Percentiles rank a stretch among this genome's conserved stretches.
Evolutionary conservation across 768 basidiomycete species (phyloP).

Genomic region (Suillus subaureus): DNA sequence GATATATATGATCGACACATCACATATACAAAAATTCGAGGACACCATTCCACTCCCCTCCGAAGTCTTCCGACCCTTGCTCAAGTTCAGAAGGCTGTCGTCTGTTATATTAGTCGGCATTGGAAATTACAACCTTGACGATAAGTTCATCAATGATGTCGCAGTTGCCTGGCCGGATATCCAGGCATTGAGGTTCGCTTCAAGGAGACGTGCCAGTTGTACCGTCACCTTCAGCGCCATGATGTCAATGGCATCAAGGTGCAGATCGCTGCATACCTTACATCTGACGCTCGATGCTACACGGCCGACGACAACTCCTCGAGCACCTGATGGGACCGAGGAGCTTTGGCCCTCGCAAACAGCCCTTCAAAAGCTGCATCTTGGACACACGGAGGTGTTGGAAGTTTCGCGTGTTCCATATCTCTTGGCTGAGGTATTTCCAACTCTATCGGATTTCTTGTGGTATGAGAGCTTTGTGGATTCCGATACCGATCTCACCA

Average conservation of each 20-base stretch:
- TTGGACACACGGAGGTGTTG: background rate
- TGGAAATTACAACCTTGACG: background rate
- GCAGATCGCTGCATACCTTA: background rate
- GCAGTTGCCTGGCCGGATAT: background rate
- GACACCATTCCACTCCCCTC: background rate
- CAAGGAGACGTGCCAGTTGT: background rate
- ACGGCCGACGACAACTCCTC: background rate
- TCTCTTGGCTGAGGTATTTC: background rate
- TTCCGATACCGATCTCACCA: no score
- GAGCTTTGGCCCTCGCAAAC: background rate
- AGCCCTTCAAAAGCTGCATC: background rate
- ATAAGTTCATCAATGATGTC: background rate
- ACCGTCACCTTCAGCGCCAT: background rate
- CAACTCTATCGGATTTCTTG: background rate
- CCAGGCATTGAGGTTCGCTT: background rate
- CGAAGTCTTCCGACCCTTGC: background rate
- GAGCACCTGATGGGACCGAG: background rate
- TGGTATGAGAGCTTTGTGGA: background rate
- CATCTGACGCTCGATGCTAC: background rate
- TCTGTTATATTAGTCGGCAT: background rate
- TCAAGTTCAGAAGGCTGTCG: background rate
- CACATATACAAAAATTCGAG: no score
- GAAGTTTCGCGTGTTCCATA: background rate
- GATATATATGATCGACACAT: no score
- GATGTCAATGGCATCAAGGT: background rate